Percentiles rank a stretch among this genome's conserved stretches.
Conservation (phyloP, 1,139 yeast genomes). For the Sugiyamaella japonica region DNA sequence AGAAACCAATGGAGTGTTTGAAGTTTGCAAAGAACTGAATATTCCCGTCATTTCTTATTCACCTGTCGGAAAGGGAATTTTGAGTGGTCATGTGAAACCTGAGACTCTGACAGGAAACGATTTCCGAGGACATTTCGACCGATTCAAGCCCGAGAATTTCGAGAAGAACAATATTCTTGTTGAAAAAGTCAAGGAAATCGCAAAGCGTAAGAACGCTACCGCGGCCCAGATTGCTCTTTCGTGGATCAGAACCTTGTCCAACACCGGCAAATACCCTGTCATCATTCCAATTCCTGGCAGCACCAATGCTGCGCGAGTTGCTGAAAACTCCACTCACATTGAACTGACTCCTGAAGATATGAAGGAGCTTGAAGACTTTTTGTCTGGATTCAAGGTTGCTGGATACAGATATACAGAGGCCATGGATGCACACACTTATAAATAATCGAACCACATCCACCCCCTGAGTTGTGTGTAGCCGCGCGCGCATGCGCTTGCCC, state of each 20-base stretch:
- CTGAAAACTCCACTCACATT: conserved; percentile 55
- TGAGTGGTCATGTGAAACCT: conserved; percentile 58
- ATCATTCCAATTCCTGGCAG: conserved; percentile 81
- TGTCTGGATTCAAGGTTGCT: conserved; percentile 43
- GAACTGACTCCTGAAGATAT: conserved; percentile 56
- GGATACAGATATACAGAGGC: conserved; percentile 52
- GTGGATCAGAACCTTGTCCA: conserved; percentile 55
- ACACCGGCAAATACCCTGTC: conserved; percentile 48
- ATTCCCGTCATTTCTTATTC: conserved; percentile 77
- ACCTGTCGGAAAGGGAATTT: conserved; percentile 76
- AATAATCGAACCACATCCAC: not conserved
- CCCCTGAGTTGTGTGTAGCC: not conserved
- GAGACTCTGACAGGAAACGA: conserved; percentile 56
- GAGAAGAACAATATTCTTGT: conserved; percentile 53
- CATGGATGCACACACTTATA: conserved; percentile 21
- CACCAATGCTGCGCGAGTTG: conserved; percentile 56
- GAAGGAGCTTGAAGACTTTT: conserved; percentile 44
- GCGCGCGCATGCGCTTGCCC: not conserved
- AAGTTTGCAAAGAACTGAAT: conserved; percentile 52
- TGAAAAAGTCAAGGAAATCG: conserved; percentile 49
- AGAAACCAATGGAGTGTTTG: conserved; percentile 59
- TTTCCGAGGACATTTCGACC: conserved; percentile 53
- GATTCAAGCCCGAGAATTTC: conserved; percentile 59
- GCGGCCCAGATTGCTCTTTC: conserved; percentile 71
- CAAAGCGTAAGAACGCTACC: conserved; percentile 49